phyloP scores from a whole-genome alignment of 106 monocot genomes.

The Triglochin maritima region DNA sequence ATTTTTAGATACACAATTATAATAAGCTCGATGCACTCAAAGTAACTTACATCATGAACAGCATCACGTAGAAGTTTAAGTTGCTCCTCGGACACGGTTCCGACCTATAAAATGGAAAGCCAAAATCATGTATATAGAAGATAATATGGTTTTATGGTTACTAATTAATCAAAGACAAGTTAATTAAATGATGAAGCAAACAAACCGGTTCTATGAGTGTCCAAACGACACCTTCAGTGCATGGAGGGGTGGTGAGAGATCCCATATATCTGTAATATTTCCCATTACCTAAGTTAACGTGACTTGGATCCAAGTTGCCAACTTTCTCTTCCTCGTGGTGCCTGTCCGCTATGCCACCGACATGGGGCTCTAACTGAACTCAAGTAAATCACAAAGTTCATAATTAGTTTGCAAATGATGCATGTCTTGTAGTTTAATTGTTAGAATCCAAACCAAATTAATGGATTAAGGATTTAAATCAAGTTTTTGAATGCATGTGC shows the following conservation, averaged over 20 bases:
- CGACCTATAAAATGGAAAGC: neutral
- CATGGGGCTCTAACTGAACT: constrained; percentile 32
- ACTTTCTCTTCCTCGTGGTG: constrained; percentile 28
- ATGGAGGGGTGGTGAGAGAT: constrained; percentile 78
- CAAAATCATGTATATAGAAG: neutral
- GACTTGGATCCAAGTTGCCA: constrained; percentile 35
- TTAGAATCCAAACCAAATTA: too few species aligned
- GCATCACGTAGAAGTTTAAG: constrained; percentile 5
- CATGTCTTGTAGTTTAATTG: too few species aligned
- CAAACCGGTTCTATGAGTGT: constrained; percentile 45
- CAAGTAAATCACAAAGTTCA: neutral
- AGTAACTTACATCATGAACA: constrained; percentile 6
- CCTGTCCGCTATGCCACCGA: constrained; percentile 20
- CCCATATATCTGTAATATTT: constrained; percentile 88
- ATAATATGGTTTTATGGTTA: neutral
- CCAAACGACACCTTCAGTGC: constrained; percentile 78
- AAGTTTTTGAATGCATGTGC: too few species aligned
- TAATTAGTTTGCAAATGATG: too few species aligned
- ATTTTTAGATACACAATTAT: neutral
- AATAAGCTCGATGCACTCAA: neutral
- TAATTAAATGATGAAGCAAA: neutral
- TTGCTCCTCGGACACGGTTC: constrained; percentile 7
- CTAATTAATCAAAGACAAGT: neutral
- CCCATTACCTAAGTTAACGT: constrained; percentile 26
- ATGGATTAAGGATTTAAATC: too few species aligned